Conservation (phyloP, 371 early-diverging fungal genomes). For the Mucor piriformis region DNA sequence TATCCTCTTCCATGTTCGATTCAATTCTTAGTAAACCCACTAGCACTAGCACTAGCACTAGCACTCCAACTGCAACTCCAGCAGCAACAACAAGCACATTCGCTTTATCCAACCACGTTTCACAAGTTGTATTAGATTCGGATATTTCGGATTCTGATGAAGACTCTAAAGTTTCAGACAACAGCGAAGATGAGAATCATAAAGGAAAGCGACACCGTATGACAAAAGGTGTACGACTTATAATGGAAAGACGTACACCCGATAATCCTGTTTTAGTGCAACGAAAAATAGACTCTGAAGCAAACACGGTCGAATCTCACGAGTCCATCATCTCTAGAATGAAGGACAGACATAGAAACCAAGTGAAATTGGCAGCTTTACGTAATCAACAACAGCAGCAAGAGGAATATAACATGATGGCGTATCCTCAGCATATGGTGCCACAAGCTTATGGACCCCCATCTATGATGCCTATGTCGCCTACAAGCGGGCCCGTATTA, state of each 20-base stretch:
- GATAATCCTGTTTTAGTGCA: slow-evolving; percentile 40
- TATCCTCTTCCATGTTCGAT: slow-evolving; percentile 39
- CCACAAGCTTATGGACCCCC: slow-evolving; percentile 26
- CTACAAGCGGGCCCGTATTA: slow-evolving; percentile 17
- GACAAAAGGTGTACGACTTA: slow-evolving; percentile 41
- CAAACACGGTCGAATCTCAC: slow-evolving; percentile 31
- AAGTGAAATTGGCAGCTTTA: slow-evolving; percentile 41
- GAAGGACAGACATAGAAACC: slow-evolving; percentile 49
- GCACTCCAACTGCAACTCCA: slow-evolving; percentile 1
- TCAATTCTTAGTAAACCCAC: slow-evolving; percentile 17
- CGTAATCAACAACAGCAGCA: slow-evolving; percentile 40
- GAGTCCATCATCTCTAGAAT: slow-evolving; percentile 45
- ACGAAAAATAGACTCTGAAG: slow-evolving; percentile 44
- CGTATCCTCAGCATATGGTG: slow-evolving; percentile 17
- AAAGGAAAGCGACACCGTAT: slow-evolving; percentile 13
- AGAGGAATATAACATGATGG: slow-evolving; percentile 2
- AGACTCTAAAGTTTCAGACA: slow-evolving; percentile 19
- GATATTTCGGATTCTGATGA: slow-evolving; percentile 44
- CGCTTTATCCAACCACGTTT: slow-evolving; percentile 9
- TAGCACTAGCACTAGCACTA: background rate
- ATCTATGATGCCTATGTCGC: background rate
- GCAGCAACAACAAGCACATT: slow-evolving; percentile 1
- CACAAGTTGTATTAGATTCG: slow-evolving; percentile 42
- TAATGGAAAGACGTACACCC: slow-evolving; percentile 44
- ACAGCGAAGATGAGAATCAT: slow-evolving; percentile 21